These are phyloP conservation scores for Sphaceloma murrayae DNA, from an alignment of 2,329 filamentous ascomycete species.

Conservation along the genomic window DNA sequence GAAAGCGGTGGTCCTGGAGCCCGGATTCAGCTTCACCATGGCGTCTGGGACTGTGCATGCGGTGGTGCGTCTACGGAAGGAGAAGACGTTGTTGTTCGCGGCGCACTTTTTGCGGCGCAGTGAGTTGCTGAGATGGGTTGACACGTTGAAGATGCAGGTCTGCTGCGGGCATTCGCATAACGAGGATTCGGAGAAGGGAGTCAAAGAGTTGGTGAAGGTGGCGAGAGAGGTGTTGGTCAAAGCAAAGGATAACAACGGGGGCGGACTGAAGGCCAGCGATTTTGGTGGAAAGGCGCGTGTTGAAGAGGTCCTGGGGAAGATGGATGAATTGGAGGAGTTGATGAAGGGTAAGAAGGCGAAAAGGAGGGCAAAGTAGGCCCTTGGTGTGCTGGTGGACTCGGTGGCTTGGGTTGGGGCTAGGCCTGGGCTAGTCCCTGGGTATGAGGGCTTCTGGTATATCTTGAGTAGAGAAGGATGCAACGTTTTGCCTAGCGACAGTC, in stretches of 20 bases:
- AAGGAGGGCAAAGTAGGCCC: no score
- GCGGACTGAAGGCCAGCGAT: background rate
- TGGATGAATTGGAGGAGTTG: background rate
- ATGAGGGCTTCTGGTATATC: no score
- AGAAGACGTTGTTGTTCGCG: conserved; percentile 1
- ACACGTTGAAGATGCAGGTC: conserved; percentile 4
- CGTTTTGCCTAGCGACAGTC: no score
- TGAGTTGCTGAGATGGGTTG: conserved; percentile 1
- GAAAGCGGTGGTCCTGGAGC: background rate
- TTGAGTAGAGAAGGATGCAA: no score
- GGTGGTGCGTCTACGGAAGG: background rate
- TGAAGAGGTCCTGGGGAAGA: background rate
- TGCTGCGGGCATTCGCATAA: conserved; percentile 1
- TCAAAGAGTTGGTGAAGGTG: conserved; percentile 2
- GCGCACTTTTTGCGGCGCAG: background rate
- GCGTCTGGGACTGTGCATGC: conserved; percentile 1
- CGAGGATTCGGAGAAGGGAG: background rate
- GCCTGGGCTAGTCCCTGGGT: no score
- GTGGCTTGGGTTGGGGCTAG: no score
- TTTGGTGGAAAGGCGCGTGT: background rate
- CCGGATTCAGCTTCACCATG: conserved; percentile 1
- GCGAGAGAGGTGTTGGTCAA: background rate
- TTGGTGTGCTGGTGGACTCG: no score
- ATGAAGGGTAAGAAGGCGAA: background rate
- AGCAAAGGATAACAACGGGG: background rate